Base-by-base conservation (phyloP, 2,329 filamentous ascomycete genomes). In the Huntiella moniliformis region DNA sequence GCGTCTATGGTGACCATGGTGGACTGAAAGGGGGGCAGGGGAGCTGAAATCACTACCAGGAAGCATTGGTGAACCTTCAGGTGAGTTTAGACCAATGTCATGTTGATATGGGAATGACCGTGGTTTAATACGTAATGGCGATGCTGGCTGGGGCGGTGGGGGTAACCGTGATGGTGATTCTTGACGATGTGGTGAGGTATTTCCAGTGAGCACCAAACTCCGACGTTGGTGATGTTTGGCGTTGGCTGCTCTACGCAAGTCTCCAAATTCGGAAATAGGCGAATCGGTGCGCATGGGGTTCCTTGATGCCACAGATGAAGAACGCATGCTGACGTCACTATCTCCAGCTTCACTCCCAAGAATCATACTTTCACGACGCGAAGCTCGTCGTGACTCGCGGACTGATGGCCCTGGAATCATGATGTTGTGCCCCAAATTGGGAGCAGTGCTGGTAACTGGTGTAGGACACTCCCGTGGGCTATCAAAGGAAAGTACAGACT, bases 381-480 rank as follows among this genome's bases (percentile, higher is more conserved):
- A 42, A 44, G 22, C 22, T 54, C 86, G 74, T 46, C 87, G 82
- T 45, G 77, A 80, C 45, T 82, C 61, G 18, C 67, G 70, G 4
- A 43, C n/a, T 11, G 42, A 47, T 32, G 38, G 10, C 11, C 49
- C 39, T 36, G 41, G 12, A 37, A 41, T 7, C 33, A 42, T 42
- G 6, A 67, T 64, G 22, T 28, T 28, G 7, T 28, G 22, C 22
- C 73, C 74, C 39, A 73, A 77, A 55, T 88, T 79, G 0, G 88
- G 96, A 51, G 84, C 79, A 10, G 91, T 88, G 3, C 91, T 98
- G 0, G 88, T 96, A 51, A 84, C 79, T 8, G 91, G 91, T 3
- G 91, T 98, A 8, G 83, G 82, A 51, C 85, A 91, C 60, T 92
- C 87, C 58, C 78, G 78, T 0, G 91, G 91, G 57, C 91, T 98